These are phyloP conservation scores for Chlorella sorokiniana DNA, from an alignment of 139 green algal genomes.

Conservation along the genomic window DNA sequence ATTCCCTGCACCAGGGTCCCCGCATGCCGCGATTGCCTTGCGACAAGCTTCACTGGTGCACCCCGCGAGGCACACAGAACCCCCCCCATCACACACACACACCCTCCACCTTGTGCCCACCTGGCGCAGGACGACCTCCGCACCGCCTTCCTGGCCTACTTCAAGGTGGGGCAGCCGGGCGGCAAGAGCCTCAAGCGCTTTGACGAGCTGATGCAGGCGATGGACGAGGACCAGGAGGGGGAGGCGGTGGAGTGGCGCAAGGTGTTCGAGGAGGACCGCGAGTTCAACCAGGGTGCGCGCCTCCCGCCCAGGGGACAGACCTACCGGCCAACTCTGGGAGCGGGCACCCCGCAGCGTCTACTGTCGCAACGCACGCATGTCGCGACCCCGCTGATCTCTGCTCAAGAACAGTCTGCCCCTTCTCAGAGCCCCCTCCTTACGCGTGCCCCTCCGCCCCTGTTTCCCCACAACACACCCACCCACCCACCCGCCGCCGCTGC, in stretches of 20 bases:
- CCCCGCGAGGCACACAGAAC: background rate
- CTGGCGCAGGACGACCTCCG: slow-evolving; percentile 34
- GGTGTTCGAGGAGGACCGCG: slow-evolving; percentile 70
- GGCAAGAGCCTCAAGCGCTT: slow-evolving; percentile 55
- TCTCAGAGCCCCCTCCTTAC: background rate
- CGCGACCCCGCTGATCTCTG: too few relatives aligned
- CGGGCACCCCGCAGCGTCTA: background rate
- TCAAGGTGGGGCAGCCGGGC: slow-evolving; percentile 48
- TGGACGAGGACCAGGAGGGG: slow-evolving; percentile 62
- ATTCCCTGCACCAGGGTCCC: background rate
- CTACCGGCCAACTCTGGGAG: background rate
- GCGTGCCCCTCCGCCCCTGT: background rate
- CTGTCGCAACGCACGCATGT: too few relatives aligned
- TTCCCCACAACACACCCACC: background rate
- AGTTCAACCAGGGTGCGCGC: slow-evolving; percentile 70
- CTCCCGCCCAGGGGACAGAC: background rate
- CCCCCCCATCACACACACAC: background rate
- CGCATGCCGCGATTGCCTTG: too few relatives aligned
- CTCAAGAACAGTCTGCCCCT: background rate
- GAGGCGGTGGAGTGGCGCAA: slow-evolving; percentile 47
- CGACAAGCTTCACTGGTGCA: too few relatives aligned
- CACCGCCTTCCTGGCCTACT: slow-evolving; percentile 49
- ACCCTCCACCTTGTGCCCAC: background rate
- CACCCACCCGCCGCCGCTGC: background rate
- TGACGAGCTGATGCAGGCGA: slow-evolving; percentile 54